Base-by-base conservation (phyloP, 2,329 filamentous ascomycete species). In the Metarhizium anisopliae region DNA sequence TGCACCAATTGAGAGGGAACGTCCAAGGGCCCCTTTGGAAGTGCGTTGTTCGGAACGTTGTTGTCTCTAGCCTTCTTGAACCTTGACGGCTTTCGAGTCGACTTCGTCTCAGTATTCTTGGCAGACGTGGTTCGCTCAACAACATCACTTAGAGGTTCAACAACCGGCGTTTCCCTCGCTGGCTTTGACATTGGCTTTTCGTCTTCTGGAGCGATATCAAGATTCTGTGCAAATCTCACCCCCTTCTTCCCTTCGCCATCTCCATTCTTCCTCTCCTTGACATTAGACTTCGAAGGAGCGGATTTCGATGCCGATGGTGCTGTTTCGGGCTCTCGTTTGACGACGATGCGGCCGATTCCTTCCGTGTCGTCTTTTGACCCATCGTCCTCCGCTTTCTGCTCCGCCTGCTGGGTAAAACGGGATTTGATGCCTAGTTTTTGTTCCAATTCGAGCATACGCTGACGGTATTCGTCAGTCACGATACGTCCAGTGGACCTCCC, bases 401-500 rank as follows among this genome's bases (percentile, higher is more conserved):
- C 64, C 80, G 83, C 54, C 78, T 82, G 64, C 81, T 86, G 66
- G 77, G 70, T 72, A 51, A 74, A 76, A 14, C 72, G 72, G 3
- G 76, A 76, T 59, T 74, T 80, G 60, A 85, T 80, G n/a, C 77
- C 79, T 0, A 96, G 78, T 59, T 84, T 86, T 66, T 86, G 78
- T 70, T 96, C 89, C 4, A 99, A 76, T 61, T 92, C 89, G 49
- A 87, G 79, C 94, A 99, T 97, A 62, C 89, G 81, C 62, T 82
- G 78, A 36, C 85, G 83, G 65, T 95, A 95, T 14, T 89, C 85
- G 47, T 90, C 84, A 16, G 82, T 83, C 53, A 96, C 72, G 13
- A 85, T 77, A 20, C 78, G 78, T 18, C 79, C 77, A 8, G 81
- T 93, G 18, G 82, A 87, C 52, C 89, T 84, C 4, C 93, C 93